Conservation (phyloP, 2,329 filamentous ascomycete species). For the Pseudophaeomoniella oleicola region DNA sequence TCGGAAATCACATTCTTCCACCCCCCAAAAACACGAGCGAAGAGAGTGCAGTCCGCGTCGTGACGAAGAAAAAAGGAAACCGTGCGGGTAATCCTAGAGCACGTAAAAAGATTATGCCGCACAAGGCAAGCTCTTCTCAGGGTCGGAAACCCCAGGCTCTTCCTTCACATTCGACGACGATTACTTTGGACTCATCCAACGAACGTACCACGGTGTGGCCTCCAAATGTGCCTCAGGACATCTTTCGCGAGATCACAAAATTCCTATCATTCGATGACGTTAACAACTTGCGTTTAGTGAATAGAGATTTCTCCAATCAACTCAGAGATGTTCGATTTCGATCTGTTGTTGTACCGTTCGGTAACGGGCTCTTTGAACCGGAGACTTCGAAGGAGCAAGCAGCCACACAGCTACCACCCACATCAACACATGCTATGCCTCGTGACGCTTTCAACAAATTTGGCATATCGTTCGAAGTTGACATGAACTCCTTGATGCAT, state of each 20-base stretch:
- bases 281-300: slow-evolving; percentile 47
- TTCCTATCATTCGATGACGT: slow-evolving; percentile 44
- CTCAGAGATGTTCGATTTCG: slow-evolving; percentile 45
- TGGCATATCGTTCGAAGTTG: slow-evolving; percentile 55
- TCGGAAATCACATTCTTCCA: no score
- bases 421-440: slow-evolving; percentile 46
- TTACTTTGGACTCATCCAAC: no score
- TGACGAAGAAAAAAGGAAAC: no score
- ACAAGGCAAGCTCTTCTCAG: no score
- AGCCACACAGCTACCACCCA: slow-evolving; percentile 25
- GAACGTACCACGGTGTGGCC: no score
- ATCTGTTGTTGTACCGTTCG: slow-evolving; percentile 52
- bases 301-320: slow-evolving; percentile 42
- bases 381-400: slow-evolving; percentile 10
- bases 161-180: no score
- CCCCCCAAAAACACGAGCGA: no score
- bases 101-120: no score
- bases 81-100: no score
- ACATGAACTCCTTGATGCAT: slow-evolving; percentile 24
- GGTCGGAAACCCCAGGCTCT: no score
- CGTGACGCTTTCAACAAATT: slow-evolving; percentile 48
- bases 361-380: slow-evolving; percentile 39
- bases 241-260: slow-evolving; percentile 43
- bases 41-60: no score
- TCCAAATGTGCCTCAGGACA: slow-evolving; percentile 40